Base-by-base conservation (phyloP, 2,329 filamentous ascomycete species). In the Aspergillus neoniger region DNA sequence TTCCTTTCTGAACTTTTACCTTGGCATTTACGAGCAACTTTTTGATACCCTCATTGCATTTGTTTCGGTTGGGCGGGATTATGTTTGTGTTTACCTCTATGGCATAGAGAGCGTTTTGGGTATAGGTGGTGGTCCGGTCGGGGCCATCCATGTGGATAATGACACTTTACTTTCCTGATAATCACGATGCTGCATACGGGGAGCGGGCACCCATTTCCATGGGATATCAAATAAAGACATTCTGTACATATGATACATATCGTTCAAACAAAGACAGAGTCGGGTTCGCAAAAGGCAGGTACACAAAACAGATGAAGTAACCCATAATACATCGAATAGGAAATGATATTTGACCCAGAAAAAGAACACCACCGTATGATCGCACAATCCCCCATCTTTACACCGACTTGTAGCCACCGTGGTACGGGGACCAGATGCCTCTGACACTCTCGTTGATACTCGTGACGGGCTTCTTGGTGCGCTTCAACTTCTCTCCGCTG, bases 401-500 rank as follows among this genome's bases (percentile, higher is more conserved):
- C 65, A 85, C 77, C 63, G 72, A 75, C 69, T 82, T 82, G 66
- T 83, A 77, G 53, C 81, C 79, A 41, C 83, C 84, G 69, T 88
- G 86, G 72, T 85, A 85, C 49, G 85, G 85, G 80, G 82, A 84
- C 86, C 86, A 88, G 56, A 88, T 83, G 60, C 86, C 86, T 74
- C 86, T 82, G 9, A 88, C 85, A 72, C 83, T 86, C 77, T 88
- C 85, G 67, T 88, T 88, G 71, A 81, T 69, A 80, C 84, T 87
- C 66, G 78, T 81, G 32, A 88, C 85, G 2, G 84, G 84, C 77
- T 85, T 86, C 69, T 80, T 83, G 57, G 83, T 78, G 64, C 78
- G 80, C 77, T 80, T 85, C 66, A 78, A 64, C 72, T 81, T 81
- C 65, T 79, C 78, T 25, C 79, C 80, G 53, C 77, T 81, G 25